These are phyloP conservation scores for Apophysomyces elegans DNA, from an alignment of 371 early-diverging fungal genomes.

Conservation along the genomic window DNA sequence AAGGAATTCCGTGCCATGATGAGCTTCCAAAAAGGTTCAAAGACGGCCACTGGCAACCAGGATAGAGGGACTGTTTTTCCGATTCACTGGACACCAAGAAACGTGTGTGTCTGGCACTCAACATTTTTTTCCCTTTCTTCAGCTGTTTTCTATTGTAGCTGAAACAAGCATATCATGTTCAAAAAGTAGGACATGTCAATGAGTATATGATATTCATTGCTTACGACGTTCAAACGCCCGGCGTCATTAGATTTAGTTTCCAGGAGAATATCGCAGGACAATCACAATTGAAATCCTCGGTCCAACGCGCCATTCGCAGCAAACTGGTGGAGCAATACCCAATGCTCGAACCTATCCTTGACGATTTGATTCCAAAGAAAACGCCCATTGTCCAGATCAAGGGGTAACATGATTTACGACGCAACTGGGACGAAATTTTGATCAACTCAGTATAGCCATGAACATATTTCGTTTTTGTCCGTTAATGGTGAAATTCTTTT, in stretches of 20 bases:
- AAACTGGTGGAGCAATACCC: constrained; percentile 90
- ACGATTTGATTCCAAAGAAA: constrained; percentile 95
- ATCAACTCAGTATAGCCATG: constrained; percentile 65
- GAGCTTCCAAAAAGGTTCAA: background rate
- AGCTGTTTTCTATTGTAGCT: background rate
- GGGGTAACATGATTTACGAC: constrained; percentile 59
- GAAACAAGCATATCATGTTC: constrained; percentile 20
- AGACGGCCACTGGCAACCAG: background rate
- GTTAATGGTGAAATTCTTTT: constrained; percentile 87
- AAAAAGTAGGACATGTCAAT: constrained; percentile 21
- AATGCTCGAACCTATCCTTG: constrained; percentile 79
- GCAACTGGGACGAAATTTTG: background rate
- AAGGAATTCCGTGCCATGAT: constrained; percentile 43
- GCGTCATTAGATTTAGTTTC: constrained; percentile 64
- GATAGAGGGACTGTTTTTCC: background rate
- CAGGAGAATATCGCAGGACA: constrained; percentile 84
- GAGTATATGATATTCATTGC: background rate
- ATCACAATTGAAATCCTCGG: constrained; percentile 91
- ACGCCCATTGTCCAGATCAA: constrained; percentile 84
- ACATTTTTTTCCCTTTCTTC: background rate
- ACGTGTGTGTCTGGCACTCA: background rate
- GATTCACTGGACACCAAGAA: background rate
- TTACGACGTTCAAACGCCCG: background rate
- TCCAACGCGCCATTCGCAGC: constrained; percentile 85
- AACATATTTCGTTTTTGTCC: constrained; percentile 81